phyloP scores from a whole-genome alignment of 148 eudicot genomes.

The Linanthus parryae region DNA sequence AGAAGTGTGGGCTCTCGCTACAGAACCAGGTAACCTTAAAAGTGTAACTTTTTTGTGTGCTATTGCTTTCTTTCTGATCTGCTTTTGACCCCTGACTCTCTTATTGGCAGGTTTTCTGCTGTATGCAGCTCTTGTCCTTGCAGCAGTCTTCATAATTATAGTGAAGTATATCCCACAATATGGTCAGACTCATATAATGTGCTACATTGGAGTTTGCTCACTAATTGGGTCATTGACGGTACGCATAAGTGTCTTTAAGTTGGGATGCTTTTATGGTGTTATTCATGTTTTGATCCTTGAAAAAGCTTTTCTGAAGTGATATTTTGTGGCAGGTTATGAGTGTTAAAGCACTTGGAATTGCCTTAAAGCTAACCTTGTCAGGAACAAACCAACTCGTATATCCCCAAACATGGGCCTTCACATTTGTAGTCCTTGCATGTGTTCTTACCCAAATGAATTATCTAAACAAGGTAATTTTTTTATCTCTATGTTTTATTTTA shows the following conservation, averaged over 20 bases:
- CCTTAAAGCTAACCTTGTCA: slow-evolving; percentile 66
- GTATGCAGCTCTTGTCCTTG: slow-evolving; percentile 53
- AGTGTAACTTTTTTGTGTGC: neutral
- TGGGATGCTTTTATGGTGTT: neutral
- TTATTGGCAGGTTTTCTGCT: slow-evolving; percentile 57
- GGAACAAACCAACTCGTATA: slow-evolving; percentile 71
- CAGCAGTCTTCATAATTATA: slow-evolving; percentile 52
- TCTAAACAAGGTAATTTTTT: slow-evolving; percentile 56
- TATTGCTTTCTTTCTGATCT: neutral
- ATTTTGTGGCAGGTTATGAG: slow-evolving; percentile 70
- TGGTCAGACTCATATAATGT: slow-evolving; percentile 80
- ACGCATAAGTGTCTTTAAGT: slow-evolving; percentile 17
- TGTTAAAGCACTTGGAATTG: slow-evolving; percentile 82
- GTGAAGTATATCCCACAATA: slow-evolving; percentile 54
- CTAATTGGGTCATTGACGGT: slow-evolving; percentile 79
- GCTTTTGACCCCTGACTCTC: neutral
- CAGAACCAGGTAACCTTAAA: slow-evolving; percentile 56
- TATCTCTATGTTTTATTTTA: neutral
- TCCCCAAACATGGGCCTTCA: slow-evolving; percentile 79
- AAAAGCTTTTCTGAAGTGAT: slow-evolving; percentile 4
- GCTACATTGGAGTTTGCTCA: slow-evolving; percentile 80
- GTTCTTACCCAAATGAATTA: slow-evolving; percentile 78
- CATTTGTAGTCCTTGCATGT: slow-evolving; percentile 50
- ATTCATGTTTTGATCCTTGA: slow-evolving; percentile 4
- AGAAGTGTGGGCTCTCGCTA: slow-evolving; percentile 82